These are phyloP conservation scores for Allantophomopsis lycopodina DNA, from an alignment of 2,329 filamentous ascomycete species.

Conservation along the genomic window DNA sequence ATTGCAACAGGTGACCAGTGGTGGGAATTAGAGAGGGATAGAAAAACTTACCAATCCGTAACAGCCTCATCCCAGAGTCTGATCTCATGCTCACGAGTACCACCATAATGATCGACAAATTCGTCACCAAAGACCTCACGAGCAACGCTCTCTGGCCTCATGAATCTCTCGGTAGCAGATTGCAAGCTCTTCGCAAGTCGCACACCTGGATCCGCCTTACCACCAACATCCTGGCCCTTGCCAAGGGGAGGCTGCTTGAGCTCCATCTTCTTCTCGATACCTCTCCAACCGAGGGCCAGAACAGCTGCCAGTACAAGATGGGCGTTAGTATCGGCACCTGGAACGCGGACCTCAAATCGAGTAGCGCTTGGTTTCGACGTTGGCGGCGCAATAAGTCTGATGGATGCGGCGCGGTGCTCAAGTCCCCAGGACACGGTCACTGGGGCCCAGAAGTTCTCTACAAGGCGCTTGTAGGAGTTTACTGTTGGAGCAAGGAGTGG, in stretches of 20 bases:
- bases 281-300: slow-evolving; percentile 77
- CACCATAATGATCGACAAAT: slow-evolving; percentile 92
- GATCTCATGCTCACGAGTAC: slow-evolving; percentile 84
- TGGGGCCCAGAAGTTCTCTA: slow-evolving; percentile 98
- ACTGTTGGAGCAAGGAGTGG: slow-evolving; percentile 86
- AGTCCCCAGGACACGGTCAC: slow-evolving; percentile 96
- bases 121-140: slow-evolving; percentile 47
- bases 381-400: slow-evolving; percentile 80
- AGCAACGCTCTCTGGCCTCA: slow-evolving; percentile 66
- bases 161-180: slow-evolving; percentile 73
- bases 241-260: slow-evolving; percentile 73
- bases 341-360: slow-evolving; percentile 82
- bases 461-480: slow-evolving; percentile 95
- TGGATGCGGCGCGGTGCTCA: slow-evolving; percentile 85
- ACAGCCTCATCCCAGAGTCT: slow-evolving; percentile 90
- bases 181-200: slow-evolving; percentile 73
- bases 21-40: no score
- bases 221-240: slow-evolving; percentile 72
- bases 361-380: slow-evolving; percentile 76
- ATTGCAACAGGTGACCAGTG: no score
- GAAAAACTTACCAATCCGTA: slow-evolving; percentile 71
- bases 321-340: slow-evolving; percentile 88
- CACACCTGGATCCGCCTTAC: slow-evolving; percentile 54
- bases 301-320: slow-evolving; percentile 79
- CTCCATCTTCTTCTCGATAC: slow-evolving; percentile 81